These are phyloP conservation scores for Komagataella pseudopastoris DNA, from an alignment of 805 yeast genomes.

Conservation along the genomic window DNA sequence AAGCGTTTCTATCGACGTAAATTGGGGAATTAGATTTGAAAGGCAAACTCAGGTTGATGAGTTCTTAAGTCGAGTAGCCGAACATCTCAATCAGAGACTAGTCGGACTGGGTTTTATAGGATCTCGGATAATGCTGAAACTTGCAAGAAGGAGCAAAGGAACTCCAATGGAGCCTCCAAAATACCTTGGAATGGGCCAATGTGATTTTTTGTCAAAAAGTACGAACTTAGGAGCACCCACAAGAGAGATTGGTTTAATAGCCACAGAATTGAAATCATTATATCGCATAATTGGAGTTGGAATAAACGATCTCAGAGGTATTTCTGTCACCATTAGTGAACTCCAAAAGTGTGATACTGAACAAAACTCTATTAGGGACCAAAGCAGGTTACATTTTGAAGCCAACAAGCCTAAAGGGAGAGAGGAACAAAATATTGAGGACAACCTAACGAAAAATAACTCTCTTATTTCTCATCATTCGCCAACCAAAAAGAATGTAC, in stretches of 20 bases:
- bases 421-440: slow-evolving; percentile 4
- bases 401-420: slow-evolving; percentile 4
- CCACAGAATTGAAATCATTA: slow-evolving; percentile 43
- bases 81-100: slow-evolving; percentile 47
- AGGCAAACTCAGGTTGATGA: slow-evolving; percentile 43
- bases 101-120: slow-evolving; percentile 33
- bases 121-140: slow-evolving; percentile 44
- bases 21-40: slow-evolving; percentile 79
- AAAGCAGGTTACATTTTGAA: slow-evolving; percentile 20
- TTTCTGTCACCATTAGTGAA: slow-evolving; percentile 57
- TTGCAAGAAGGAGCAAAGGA: slow-evolving; percentile 46
- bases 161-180: slow-evolving; percentile 74
- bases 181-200: slow-evolving; percentile 72
- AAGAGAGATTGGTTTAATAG: slow-evolving; percentile 43
- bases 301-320: slow-evolving; percentile 61
- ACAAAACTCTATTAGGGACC: slow-evolving; percentile 12
- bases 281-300: slow-evolving; percentile 44
- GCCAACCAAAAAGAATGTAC: neutral
- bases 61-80: slow-evolving; percentile 44
- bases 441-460: neutral
- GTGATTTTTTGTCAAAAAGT: slow-evolving; percentile 50
- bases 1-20: slow-evolving; percentile 76
- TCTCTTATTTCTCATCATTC: neutral
- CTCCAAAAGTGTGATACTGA: slow-evolving; percentile 24
- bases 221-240: slow-evolving; percentile 49